Percentiles rank a stretch among this genome's conserved stretches.
These are phyloP conservation scores for Rhododendron vialii DNA, from an alignment of 148 eudicot species.

Conservation along the genomic window DNA sequence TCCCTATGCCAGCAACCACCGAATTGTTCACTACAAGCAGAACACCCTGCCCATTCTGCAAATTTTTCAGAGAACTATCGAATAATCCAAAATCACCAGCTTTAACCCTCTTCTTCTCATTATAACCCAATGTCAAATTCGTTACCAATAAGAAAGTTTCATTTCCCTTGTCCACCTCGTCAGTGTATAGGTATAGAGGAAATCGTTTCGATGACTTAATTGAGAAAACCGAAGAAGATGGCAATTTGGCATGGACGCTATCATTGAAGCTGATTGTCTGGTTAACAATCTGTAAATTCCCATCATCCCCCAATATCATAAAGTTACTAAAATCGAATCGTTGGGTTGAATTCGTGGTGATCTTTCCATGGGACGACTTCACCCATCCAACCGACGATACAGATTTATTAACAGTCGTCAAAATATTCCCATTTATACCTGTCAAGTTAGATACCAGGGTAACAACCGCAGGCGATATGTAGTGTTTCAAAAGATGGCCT, in stretches of 20 bases:
- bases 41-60: conserved; percentile 48
- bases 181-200: conserved; percentile 39
- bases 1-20: conserved; percentile 56
- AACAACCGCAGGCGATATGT: conserved; percentile 15
- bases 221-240: conserved; percentile 20
- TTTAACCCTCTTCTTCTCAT: conserved; percentile 35
- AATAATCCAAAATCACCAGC: conserved; percentile 14
- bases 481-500: conserved; percentile 36
- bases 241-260: conserved; percentile 24
- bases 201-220: conserved; percentile 38
- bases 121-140: conserved; percentile 51
- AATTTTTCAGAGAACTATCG: conserved; percentile 33
- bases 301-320: conserved; percentile 53
- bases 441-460: conserved; percentile 31
- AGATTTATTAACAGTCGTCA: conserved; percentile 37
- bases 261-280: conserved; percentile 55
- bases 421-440: conserved; percentile 59
- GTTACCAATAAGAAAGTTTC: conserved; percentile 25
- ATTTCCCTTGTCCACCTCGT: conserved; percentile 36
- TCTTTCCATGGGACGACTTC: conserved; percentile 51
- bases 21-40: conserved; percentile 55
- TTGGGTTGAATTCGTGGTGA: conserved; percentile 45
- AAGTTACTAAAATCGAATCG: conserved; percentile 37
- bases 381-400: conserved; percentile 61
- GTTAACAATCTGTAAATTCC: conserved; percentile 47